A percentile compares a stretch with the other conserved stretches of the same genome.
Conservation (phyloP, 2,329 filamentous ascomycete species). For the Karstenula rhodostoma region DNA sequence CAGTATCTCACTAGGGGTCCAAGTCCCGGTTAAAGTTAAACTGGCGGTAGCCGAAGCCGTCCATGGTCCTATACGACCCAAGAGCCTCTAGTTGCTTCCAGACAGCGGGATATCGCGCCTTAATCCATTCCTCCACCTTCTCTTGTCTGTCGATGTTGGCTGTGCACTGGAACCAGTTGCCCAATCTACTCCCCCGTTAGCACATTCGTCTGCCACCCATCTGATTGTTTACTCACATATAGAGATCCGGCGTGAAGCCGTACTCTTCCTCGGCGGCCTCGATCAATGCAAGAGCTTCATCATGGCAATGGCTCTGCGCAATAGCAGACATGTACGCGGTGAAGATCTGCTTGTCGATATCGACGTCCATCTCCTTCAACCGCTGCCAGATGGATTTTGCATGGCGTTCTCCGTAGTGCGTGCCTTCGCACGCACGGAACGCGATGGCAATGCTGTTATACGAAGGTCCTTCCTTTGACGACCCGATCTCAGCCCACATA, state of each 20-base stretch:
- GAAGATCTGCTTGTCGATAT: conserved; percentile 77
- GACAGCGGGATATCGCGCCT: conserved; percentile 68
- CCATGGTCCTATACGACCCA: conserved; percentile 50
- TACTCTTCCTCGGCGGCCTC: conserved; percentile 71
- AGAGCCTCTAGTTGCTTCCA: conserved; percentile 73
- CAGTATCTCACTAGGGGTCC: conserved; percentile 35
- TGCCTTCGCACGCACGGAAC: conserved; percentile 78
- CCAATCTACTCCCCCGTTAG: conserved; percentile 64
- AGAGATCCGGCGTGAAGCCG: conserved; percentile 71
- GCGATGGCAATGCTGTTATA: conserved; percentile 82
- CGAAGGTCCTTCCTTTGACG: conserved; percentile 83
- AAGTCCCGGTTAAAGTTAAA: conserved; percentile 46
- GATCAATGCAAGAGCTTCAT: conserved; percentile 72
- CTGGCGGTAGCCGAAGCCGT: conserved; percentile 47
- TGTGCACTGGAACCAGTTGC: conserved; percentile 77
- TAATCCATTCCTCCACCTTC: conserved; percentile 78
- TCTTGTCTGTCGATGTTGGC: conserved; percentile 71
- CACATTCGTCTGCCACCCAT: background rate
- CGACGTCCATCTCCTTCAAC: conserved; percentile 77
- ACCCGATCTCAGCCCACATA: conserved; percentile 86
- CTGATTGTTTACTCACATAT: conserved; percentile 67
- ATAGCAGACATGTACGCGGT: conserved; percentile 79
- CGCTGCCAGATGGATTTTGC: conserved; percentile 72
- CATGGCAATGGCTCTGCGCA: conserved; percentile 74
- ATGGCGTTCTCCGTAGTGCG: conserved; percentile 54